Percentiles rank a stretch among this genome's conserved stretches.
phyloP scores from a whole-genome alignment of 2,329 filamentous ascomycete genomes.

The Clonostachys solani region DNA sequence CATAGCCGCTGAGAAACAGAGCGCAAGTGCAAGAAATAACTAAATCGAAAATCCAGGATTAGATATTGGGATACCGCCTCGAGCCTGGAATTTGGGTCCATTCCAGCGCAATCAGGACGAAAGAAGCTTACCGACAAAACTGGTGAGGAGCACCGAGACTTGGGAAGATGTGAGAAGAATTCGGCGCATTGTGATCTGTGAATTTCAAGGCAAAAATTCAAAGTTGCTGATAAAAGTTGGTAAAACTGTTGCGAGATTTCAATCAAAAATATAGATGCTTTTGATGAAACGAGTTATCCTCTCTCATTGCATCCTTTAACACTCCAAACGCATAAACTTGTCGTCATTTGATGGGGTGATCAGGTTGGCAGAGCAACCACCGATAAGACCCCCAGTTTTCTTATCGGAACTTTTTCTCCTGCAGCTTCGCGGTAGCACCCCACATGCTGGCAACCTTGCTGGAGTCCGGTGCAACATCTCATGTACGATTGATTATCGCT shows the following conservation, averaged over 20 bases:
- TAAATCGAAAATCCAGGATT: constrained; percentile 17
- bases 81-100: constrained; percentile 1
- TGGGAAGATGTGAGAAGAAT: constrained; percentile 66
- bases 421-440: too few relatives aligned
- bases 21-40: constrained; percentile 75
- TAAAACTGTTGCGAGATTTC: too few relatives aligned
- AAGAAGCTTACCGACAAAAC: constrained; percentile 51
- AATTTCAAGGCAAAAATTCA: not conserved
- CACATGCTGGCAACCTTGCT: too few relatives aligned
- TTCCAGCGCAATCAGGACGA: not conserved
- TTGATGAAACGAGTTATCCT: too few relatives aligned
- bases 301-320: too few relatives aligned
- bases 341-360: not conserved
- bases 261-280: too few relatives aligned
- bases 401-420: too few relatives aligned
- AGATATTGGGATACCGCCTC: not conserved
- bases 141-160: constrained; percentile 64
- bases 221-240: not conserved
- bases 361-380: constrained; percentile 33
- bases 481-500: too few relatives aligned
- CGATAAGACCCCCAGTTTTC: too few relatives aligned
- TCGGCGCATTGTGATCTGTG: constrained; percentile 18
- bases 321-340: too few relatives aligned
- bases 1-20: constrained; percentile 84
- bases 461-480: too few relatives aligned